Evolutionary conservation across 805 yeast genomes (phyloP).

Genomic region (Lachancea kluyveri): DNA sequence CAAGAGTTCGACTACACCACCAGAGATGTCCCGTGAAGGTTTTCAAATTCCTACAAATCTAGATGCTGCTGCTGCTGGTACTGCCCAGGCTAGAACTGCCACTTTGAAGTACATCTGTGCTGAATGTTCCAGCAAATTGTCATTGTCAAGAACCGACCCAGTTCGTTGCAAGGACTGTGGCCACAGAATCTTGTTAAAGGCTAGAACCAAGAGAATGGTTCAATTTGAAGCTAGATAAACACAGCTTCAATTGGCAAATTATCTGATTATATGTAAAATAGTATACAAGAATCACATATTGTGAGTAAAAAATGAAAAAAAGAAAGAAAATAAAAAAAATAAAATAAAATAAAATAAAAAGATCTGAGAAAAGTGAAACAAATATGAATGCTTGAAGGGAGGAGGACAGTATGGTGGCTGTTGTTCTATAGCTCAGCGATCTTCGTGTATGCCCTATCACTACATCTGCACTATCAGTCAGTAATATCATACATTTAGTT

Average conservation of each 20-base stretch:
- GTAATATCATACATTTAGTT: too few species aligned
- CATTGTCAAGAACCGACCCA: conserved; percentile 88
- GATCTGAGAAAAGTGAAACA: too few species aligned
- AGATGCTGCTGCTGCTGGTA: conserved; percentile 84
- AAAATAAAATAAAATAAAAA: too few species aligned
- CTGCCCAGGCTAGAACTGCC: conserved; percentile 58
- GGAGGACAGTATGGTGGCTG: too few species aligned
- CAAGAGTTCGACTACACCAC: not conserved
- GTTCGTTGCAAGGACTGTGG: conserved; percentile 99
- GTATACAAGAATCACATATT: too few species aligned
- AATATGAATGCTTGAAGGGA: too few species aligned
- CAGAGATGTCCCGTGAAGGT: conserved; percentile 65
- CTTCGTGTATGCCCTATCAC: too few species aligned
- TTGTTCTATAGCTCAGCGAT: too few species aligned
- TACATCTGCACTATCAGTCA: too few species aligned
- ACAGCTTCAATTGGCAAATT: not conserved
- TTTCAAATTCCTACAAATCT: conserved; percentile 75
- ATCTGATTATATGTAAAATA: not conserved
- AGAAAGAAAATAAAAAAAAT: too few species aligned
- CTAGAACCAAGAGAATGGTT: conserved; percentile 95
- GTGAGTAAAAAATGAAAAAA: too few species aligned
- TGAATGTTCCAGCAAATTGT: conserved; percentile 85
- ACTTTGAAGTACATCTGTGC: conserved; percentile 95
- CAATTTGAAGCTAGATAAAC: conserved; percentile 72
- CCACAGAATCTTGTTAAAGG: conserved; percentile 94